Evolutionary conservation across 179 eudicot species (phyloP).

Genomic region (Carnegiea gigantea): DNA sequence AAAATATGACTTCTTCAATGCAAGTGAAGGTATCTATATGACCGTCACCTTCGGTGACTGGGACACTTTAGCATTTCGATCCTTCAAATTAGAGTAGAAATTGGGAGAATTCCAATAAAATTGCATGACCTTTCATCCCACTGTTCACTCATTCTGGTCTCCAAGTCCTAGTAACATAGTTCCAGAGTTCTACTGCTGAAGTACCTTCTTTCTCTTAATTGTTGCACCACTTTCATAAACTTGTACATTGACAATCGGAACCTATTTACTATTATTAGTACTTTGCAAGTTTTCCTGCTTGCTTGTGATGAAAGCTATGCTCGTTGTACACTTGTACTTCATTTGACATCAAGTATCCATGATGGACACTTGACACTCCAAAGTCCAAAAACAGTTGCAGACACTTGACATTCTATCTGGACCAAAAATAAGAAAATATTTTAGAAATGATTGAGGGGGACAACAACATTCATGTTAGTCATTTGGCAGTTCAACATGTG

Average conservation of each 20-base stretch:
- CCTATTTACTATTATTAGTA: neutral
- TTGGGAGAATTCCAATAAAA: neutral
- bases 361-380: neutral
- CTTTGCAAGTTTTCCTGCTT: too few relatives aligned
- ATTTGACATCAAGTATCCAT: neutral
- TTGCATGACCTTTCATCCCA: neutral
- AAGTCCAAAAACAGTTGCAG: neutral
- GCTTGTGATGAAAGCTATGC: too few relatives aligned
- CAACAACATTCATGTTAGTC: neutral
- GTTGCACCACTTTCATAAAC: neutral
- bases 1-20: neutral
- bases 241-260: neutral
- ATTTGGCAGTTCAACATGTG: neutral
- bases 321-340: too few relatives aligned
- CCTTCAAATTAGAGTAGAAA: neutral
- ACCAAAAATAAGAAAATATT: neutral
- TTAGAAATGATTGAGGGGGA: neutral
- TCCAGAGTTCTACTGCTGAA: neutral
- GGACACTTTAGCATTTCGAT: neutral
- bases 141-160: neutral
- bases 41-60: neutral
- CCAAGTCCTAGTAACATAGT: neutral
- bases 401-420: neutral
- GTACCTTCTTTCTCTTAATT: neutral
- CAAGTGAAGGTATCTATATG: neutral